Evolutionary conservation across 192 early-diverging fungal species (phyloP).

Genomic region (Funneliformis geosporum): DNA sequence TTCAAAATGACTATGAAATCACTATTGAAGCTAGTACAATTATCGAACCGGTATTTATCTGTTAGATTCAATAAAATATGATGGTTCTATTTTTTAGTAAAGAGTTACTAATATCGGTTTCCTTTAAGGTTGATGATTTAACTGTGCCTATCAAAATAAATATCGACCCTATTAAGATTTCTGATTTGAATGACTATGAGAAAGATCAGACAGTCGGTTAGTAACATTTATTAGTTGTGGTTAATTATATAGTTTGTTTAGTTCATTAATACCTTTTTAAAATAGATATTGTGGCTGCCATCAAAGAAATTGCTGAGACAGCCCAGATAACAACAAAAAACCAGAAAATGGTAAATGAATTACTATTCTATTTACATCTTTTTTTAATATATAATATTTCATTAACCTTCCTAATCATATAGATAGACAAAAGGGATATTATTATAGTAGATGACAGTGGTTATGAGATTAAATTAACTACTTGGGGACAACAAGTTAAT

Average conservation of each 20-base stretch:
- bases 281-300: not conserved
- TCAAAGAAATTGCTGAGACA: not conserved
- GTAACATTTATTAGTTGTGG: not conserved
- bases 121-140: not conserved
- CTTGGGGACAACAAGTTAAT: constrained; percentile 83
- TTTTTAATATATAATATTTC: not conserved
- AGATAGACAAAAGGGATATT: constrained; percentile 83
- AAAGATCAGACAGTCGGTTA: constrained; percentile 68
- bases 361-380: not conserved
- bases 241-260: not conserved
- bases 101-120: not conserved
- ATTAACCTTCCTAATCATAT: constrained; percentile 8
- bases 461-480: constrained; percentile 72
- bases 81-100: not conserved
- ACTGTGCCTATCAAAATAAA: not conserved
- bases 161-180: constrained; percentile 71
- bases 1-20: constrained; percentile 93
- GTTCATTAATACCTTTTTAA: not conserved
- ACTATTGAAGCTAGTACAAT: constrained; percentile 70
- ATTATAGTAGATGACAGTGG: constrained; percentile 74
- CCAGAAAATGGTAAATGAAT: not conserved
- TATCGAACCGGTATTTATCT: constrained; percentile 52
- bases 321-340: not conserved
- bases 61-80: not conserved
- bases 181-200: constrained; percentile 65